phyloP scores from a whole-genome alignment of 306 rosid genomes.

The Pterocarpus santalinus region DNA sequence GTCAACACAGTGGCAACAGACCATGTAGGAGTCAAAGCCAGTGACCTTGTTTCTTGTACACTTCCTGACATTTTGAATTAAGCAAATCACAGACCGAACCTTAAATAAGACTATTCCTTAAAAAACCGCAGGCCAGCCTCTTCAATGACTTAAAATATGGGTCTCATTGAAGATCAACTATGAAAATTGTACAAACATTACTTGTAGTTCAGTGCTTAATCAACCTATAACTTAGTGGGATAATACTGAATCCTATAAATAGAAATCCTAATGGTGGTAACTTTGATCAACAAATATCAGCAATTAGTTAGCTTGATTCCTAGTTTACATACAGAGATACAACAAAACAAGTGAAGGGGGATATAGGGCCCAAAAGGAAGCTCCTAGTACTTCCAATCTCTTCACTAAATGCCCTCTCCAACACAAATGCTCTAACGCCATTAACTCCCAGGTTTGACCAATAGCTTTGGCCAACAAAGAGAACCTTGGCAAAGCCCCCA shows the following conservation, averaged over 20 bases:
- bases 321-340: slow-evolving; percentile 33
- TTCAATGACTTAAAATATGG: slow-evolving; percentile 36
- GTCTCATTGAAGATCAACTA: slow-evolving; percentile 32
- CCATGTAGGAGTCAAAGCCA: slow-evolving; percentile 99
- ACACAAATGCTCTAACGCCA: neutral
- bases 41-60: slow-evolving; percentile 70
- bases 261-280: slow-evolving; percentile 37
- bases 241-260: slow-evolving; percentile 26
- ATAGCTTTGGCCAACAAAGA: slow-evolving; percentile 25
- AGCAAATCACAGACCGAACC: slow-evolving; percentile 45
- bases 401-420: neutral
- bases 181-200: slow-evolving; percentile 8
- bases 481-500: slow-evolving; percentile 18
- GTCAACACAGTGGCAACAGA: slow-evolving; percentile 96
- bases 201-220: slow-evolving; percentile 30
- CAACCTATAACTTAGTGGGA: slow-evolving; percentile 31
- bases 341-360: neutral
- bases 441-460: slow-evolving; percentile 22
- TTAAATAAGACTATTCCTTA: slow-evolving; percentile 45
- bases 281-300: slow-evolving; percentile 36
- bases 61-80: slow-evolving; percentile 67
- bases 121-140: slow-evolving; percentile 34
- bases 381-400: slow-evolving; percentile 40
- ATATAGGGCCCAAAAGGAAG: slow-evolving; percentile 1
- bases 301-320: slow-evolving; percentile 33